These are phyloP conservation scores for Fusarium musae DNA, from an alignment of 2,329 filamentous ascomycete species.

Conservation along the genomic window DNA sequence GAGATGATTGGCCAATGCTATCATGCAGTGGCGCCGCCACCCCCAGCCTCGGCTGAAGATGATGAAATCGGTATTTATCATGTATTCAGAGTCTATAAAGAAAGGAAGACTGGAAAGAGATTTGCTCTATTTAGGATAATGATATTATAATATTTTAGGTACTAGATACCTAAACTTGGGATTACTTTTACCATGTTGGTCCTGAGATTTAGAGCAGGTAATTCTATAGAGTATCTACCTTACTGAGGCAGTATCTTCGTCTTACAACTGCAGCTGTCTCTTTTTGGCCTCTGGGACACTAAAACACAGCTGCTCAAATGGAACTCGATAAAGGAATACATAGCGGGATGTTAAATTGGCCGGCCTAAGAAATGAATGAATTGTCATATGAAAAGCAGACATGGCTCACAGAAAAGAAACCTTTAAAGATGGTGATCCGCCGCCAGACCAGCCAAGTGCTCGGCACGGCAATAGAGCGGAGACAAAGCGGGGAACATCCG, in stretches of 20 bases:
- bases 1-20: constrained; percentile 31
- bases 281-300: background rate
- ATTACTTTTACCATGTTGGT: too few species aligned
- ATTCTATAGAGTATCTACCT: background rate
- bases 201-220: background rate
- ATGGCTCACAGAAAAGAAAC: background rate
- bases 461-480: constrained; percentile 30
- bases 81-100: background rate
- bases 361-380: too few species aligned
- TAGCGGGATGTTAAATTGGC: background rate
- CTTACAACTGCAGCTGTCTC: background rate
- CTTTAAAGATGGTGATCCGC: background rate
- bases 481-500: constrained; percentile 1
- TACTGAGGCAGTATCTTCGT: too few species aligned
- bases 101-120: background rate
- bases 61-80: background rate
- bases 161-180: background rate
- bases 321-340: background rate
- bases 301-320: background rate
- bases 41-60: constrained; percentile 7
- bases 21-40: constrained; percentile 8
- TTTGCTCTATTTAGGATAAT: background rate
- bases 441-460: constrained; percentile 6
- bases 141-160: too few species aligned
- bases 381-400: too few species aligned